A percentile compares a stretch with the other conserved stretches of the same genome.
phyloP scores from a whole-genome alignment of 2,329 filamentous ascomycete species.

The Claviceps humidiphila region DNA sequence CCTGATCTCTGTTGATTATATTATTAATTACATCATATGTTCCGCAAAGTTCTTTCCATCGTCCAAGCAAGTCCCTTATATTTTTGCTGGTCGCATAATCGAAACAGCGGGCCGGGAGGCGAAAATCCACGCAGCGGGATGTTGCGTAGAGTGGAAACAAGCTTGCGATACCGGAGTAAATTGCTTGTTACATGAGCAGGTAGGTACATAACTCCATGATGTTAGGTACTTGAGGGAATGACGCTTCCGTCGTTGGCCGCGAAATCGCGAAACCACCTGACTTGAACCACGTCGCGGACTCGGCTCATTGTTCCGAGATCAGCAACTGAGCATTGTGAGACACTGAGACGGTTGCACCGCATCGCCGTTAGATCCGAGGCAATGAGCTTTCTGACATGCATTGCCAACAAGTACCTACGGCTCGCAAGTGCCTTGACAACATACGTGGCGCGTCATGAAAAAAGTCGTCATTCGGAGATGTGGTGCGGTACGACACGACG shows the following conservation, averaged over 20 bases:
- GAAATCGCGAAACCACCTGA: not conserved
- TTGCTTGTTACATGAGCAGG: not conserved
- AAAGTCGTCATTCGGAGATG: no score
- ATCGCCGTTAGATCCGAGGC: conserved; percentile 1
- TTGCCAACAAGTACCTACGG: no score
- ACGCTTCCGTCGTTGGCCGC: not conserved
- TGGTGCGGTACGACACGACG: no score
- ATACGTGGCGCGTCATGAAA: no score
- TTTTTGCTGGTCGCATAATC: no score
- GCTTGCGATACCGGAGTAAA: not conserved
- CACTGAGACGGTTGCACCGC: not conserved
- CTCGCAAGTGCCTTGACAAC: no score
- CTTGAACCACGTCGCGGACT: not conserved
- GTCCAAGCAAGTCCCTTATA: no score
- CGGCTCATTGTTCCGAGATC: not conserved
- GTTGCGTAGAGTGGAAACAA: not conserved
- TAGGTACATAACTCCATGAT: no score
- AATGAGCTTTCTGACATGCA: not conserved
- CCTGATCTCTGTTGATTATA: not conserved
- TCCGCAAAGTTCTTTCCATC: no score
- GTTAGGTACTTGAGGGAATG: not conserved
- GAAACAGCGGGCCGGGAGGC: no score
- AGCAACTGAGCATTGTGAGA: not conserved
- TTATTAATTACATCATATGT: no score
- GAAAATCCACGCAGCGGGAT: no score